These are phyloP conservation scores for Phytophthora macrochlamydospora DNA, from an alignment of 352 stramenopile genomes.

Conservation along the genomic window DNA sequence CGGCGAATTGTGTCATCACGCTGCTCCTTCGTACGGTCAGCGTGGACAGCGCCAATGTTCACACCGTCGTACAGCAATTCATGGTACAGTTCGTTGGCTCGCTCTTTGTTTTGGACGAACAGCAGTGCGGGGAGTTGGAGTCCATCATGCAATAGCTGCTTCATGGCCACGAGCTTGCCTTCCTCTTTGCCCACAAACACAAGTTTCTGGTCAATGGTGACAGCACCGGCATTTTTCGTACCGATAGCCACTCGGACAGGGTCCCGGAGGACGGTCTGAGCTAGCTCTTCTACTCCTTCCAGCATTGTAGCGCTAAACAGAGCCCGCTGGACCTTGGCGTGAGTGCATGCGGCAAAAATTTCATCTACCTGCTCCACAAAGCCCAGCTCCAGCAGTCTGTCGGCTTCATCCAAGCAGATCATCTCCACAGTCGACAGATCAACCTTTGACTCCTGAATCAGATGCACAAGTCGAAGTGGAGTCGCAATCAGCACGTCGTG, in stretches of 20 bases:
- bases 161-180: slow-evolving; percentile 98
- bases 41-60: slow-evolving; percentile 98
- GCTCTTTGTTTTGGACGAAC: slow-evolving; percentile 99
- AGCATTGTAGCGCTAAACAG: slow-evolving; percentile 99
- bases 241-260: slow-evolving; percentile 96
- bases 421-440: slow-evolving; percentile 90
- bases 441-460: slow-evolving; percentile 88
- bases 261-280: slow-evolving; percentile 96
- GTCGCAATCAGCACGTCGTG: slow-evolving; percentile 97
- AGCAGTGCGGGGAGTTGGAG: slow-evolving; percentile 97
- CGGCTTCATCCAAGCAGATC: slow-evolving; percentile 98
- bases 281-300: slow-evolving; percentile 94
- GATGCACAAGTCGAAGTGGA: slow-evolving; percentile 93
- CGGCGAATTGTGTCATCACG: slow-evolving; percentile 94
- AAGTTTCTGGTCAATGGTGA: slow-evolving; percentile 93
- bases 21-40: slow-evolving; percentile 93
- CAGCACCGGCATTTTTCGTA: slow-evolving; percentile 86
- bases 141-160: slow-evolving; percentile 91
- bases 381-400: slow-evolving; percentile 97
- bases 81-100: slow-evolving; percentile 97
- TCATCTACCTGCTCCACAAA: slow-evolving; percentile 98
- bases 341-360: slow-evolving; percentile 93
- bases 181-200: slow-evolving; percentile 99
- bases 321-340: slow-evolving; percentile 88
- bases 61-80: slow-evolving; percentile 98